phyloP scores from a whole-genome alignment of 495 filamentous ascomycete species.

The Hypoxylon fragiforme region DNA sequence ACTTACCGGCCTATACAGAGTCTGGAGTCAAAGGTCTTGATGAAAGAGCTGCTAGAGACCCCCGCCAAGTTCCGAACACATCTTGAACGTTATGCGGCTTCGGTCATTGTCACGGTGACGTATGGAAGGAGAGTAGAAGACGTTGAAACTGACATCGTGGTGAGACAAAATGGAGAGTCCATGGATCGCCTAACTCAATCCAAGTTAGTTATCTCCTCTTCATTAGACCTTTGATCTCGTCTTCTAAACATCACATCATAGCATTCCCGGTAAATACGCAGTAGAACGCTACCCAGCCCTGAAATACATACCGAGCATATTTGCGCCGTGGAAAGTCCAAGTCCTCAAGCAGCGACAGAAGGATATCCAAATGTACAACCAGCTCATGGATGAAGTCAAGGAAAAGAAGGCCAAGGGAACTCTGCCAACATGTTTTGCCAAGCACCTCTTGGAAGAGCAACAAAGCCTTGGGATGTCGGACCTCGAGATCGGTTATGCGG shows the following conservation, averaged over 20 bases:
- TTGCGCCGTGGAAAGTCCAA: constrained; percentile 61
- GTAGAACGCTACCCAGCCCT: constrained; percentile 62
- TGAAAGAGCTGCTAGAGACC: constrained; percentile 48
- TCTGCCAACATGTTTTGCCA: constrained; percentile 54
- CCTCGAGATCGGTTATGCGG: constrained; percentile 59
- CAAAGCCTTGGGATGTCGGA: constrained; percentile 52
- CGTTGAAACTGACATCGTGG: constrained; percentile 55
- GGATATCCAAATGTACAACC: constrained; percentile 55
- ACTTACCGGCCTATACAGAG: constrained; percentile 60
- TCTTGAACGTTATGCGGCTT: constrained; percentile 59
- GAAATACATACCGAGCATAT: constrained; percentile 53
- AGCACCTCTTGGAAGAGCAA: constrained; percentile 52
- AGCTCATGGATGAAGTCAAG: constrained; percentile 54
- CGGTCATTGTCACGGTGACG: constrained; percentile 60
- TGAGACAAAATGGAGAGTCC: constrained; percentile 53
- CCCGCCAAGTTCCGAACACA: constrained; percentile 41
- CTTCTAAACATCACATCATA: constrained; percentile 7
- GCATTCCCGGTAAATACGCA: constrained; percentile 60
- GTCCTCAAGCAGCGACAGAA: constrained; percentile 54
- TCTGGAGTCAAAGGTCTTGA: constrained; percentile 53
- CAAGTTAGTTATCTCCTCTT: constrained; percentile 46
- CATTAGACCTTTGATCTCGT: neutral
- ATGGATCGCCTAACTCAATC: constrained; percentile 63
- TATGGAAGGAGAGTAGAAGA: constrained; percentile 62
- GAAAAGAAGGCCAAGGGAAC: constrained; percentile 44